Base-by-base conservation (phyloP, 495 filamentous ascomycete species). In the Lophiostoma macrostomum region DNA sequence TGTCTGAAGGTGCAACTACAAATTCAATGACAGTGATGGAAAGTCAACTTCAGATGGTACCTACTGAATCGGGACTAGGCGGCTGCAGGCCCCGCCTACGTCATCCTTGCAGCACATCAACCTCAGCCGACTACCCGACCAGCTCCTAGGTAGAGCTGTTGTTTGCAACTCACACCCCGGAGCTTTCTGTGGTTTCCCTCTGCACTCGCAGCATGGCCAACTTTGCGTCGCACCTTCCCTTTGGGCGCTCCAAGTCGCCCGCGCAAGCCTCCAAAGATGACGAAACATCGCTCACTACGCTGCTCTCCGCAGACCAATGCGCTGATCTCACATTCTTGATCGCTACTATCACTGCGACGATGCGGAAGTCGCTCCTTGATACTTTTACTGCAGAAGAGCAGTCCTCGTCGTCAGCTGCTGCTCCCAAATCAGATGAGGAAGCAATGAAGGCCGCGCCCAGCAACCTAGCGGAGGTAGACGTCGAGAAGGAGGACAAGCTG, bases 271-370 rank as follows among this genome's bases (percentile, higher is more conserved):
- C 31, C 2, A 3, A 47, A 32, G 35, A 41, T 25, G 24, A 29
- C 13, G 55, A 60, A 43, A 49, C 56, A 19, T 60, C 56, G 2
- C 56, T 60, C 2, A 60, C 56, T 5, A 60, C 56, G 2, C 31
- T 53, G 11, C 50, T 60, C 35, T 49, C 42, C 20, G n/a, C 30
- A 16, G 56, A 60, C 30, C 49, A 60, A 60, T 60, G 56, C 38
- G 56, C 56, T 27, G 58, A 61, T 13, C 46, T 61, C 29, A 56
- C 58, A 28, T 52, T 61, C 31, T 34, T 61, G 20, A 56, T 61
- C 24, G 58, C 58, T 2, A 61, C 31, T 2, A 56, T 55, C 1
- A 61, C 52, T n/a, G 58, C 58, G 10, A 32, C 58, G 19, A 61
- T 61, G 58, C 51, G 51, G 25, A 61, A 56, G 22, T 52, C 42